Evolutionary conservation across 805 yeast species (phyloP).

Genomic region (Lipomyces yamanashiensis): DNA sequence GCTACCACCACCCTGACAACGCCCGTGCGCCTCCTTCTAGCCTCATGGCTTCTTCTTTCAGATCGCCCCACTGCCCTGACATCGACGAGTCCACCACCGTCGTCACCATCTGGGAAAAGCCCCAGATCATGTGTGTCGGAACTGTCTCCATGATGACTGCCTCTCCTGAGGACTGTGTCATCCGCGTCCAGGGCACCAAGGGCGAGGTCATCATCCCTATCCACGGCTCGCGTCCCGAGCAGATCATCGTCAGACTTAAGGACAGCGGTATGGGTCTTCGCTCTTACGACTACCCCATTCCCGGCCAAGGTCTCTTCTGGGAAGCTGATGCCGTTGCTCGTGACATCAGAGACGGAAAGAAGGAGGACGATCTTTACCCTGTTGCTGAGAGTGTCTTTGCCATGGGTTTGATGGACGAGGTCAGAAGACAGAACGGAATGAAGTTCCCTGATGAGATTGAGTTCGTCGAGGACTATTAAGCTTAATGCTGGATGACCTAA

Average conservation of each 20-base stretch:
- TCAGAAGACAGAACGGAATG: slow-evolving; percentile 53
- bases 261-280: slow-evolving; percentile 7
- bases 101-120: slow-evolving; percentile 19
- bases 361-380: slow-evolving; percentile 49
- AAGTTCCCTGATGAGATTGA: slow-evolving; percentile 46
- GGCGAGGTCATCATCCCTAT: slow-evolving; percentile 26
- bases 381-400: slow-evolving; percentile 54
- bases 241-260: slow-evolving; percentile 12
- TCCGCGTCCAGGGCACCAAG: slow-evolving; percentile 25
- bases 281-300: slow-evolving; percentile 19
- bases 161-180: slow-evolving; percentile 23
- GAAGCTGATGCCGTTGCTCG: slow-evolving; percentile 62
- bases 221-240: slow-evolving; percentile 25
- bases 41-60: slow-evolving; percentile 10
- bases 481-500: neutral
- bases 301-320: slow-evolving; percentile 55
- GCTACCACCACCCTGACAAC: slow-evolving; percentile 28
- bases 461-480: slow-evolving; percentile 1
- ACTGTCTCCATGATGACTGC: slow-evolving; percentile 20
- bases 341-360: slow-evolving; percentile 50
- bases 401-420: slow-evolving; percentile 55
- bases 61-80: neutral
- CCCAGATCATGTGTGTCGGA: slow-evolving; percentile 16
- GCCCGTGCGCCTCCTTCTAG: slow-evolving; percentile 8
- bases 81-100: slow-evolving; percentile 24